These are phyloP conservation scores for Cutaneotrichosporon sp. DNA, from an alignment of 1,284 basidiomycete species.

Conservation along the genomic window DNA sequence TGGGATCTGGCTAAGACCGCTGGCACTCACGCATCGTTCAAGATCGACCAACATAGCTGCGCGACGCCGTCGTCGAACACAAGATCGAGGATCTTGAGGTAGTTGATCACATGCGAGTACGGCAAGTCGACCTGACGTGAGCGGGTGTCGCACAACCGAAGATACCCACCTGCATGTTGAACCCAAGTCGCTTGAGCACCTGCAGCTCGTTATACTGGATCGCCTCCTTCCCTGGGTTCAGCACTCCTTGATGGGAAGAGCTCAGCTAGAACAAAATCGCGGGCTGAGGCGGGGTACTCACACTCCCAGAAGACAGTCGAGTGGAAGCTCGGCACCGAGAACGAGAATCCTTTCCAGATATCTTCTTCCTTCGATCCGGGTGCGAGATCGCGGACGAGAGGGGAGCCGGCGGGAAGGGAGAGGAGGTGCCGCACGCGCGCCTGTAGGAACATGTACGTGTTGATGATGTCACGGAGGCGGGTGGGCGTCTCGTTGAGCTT, in stretches of 20 bases:
- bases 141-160: slow-evolving; percentile 15
- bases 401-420: slow-evolving; percentile 30
- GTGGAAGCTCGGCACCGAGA: slow-evolving; percentile 45
- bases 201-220: slow-evolving; percentile 97
- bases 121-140: slow-evolving; percentile 72
- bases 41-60: slow-evolving; percentile 78
- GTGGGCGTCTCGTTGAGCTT: slow-evolving; percentile 94
- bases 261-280: too few species aligned
- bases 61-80: slow-evolving; percentile 66
- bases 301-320: slow-evolving; percentile 51
- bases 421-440: slow-evolving; percentile 46
- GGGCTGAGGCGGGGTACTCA: slow-evolving; percentile 11
- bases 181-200: slow-evolving; percentile 86
- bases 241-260: neutral
- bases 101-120: slow-evolving; percentile 93
- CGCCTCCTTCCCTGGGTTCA: slow-evolving; percentile 55
- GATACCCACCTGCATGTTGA: slow-evolving; percentile 64
- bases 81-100: slow-evolving; percentile 84
- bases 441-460: slow-evolving; percentile 80
- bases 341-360: slow-evolving; percentile 44
- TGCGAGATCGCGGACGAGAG: slow-evolving; percentile 19
- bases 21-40: slow-evolving; percentile 77
- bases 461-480: slow-evolving; percentile 89
- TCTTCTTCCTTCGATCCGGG: slow-evolving; percentile 2
- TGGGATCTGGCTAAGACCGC: too few species aligned